These are phyloP conservation scores for Juncus effusus DNA, from an alignment of 176 grass and related monocot genomes.

Conservation along the genomic window DNA sequence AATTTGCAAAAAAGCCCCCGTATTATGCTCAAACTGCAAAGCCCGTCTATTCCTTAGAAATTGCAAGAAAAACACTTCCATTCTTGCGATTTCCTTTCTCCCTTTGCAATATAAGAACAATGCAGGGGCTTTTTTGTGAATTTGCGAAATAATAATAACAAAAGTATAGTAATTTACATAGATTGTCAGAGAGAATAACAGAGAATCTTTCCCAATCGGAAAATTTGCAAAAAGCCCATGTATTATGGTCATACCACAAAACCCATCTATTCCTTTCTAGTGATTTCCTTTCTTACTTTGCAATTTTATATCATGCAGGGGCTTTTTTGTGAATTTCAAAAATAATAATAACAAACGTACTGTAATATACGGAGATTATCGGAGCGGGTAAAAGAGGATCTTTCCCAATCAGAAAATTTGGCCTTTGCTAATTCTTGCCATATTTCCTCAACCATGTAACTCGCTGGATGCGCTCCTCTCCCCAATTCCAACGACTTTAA, in stretches of 20 bases:
- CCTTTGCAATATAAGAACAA: neutral
- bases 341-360: constrained; percentile 36
- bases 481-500: constrained; percentile 82
- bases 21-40: no score
- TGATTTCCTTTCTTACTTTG: no score
- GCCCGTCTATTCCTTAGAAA: no score
- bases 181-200: constrained; percentile 26
- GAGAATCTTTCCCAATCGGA: constrained; percentile 73
- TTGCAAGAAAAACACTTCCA: no score
- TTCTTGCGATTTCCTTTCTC: no score
- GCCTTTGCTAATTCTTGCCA: constrained; percentile 73
- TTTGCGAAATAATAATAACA: constrained; percentile 13
- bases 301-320: neutral
- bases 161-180: constrained; percentile 54
- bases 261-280: no score
- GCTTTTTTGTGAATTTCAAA: constrained; percentile 5
- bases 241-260: no score
- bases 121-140: neutral
- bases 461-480: constrained; percentile 58
- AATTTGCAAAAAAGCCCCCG: no score
- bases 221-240: constrained; percentile 35
- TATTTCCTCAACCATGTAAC: constrained; percentile 82
- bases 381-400: constrained; percentile 38
- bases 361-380: constrained; percentile 44
- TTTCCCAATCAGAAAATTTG: constrained; percentile 87